Conservation (phyloP, 345 rosid genomes). For the Rhizophora mangle region DNA sequence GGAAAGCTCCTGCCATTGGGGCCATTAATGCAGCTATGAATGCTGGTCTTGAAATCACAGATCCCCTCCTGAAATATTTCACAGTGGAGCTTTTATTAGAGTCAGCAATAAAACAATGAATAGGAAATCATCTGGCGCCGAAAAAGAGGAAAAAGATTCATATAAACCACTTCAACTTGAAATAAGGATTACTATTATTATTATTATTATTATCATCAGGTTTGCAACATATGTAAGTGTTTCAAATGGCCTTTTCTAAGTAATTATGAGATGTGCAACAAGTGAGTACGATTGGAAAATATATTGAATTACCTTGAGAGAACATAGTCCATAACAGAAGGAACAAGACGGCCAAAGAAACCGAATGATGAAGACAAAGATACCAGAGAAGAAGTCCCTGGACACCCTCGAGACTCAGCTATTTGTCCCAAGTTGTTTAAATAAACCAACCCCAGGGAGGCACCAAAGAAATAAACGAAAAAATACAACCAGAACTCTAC, state of each 20-base stretch:
- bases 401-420: conserved; percentile 68
- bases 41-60: conserved; percentile 50
- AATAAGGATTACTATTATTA: no score
- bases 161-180: no score
- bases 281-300: background rate
- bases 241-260: no score
- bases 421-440: conserved; percentile 91
- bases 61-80: conserved; percentile 38
- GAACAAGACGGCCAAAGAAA: conserved; percentile 90
- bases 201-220: no score
- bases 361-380: conserved; percentile 77
- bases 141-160: no score
- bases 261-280: no score
- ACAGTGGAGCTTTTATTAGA: background rate
- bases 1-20: conserved; percentile 60
- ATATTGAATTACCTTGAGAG: conserved; percentile 50
- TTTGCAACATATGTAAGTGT: no score
- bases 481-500: conserved; percentile 78
- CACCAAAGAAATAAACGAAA: conserved; percentile 60
- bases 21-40: conserved; percentile 50
- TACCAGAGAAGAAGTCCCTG: conserved; percentile 50
- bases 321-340: conserved; percentile 62
- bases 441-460: conserved; percentile 72
- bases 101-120: background rate
- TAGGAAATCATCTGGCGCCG: background rate